These are phyloP conservation scores for Ceratorhiza oryzae-sativae DNA, from an alignment of 1,284 basidiomycete genomes.

Conservation along the genomic window DNA sequence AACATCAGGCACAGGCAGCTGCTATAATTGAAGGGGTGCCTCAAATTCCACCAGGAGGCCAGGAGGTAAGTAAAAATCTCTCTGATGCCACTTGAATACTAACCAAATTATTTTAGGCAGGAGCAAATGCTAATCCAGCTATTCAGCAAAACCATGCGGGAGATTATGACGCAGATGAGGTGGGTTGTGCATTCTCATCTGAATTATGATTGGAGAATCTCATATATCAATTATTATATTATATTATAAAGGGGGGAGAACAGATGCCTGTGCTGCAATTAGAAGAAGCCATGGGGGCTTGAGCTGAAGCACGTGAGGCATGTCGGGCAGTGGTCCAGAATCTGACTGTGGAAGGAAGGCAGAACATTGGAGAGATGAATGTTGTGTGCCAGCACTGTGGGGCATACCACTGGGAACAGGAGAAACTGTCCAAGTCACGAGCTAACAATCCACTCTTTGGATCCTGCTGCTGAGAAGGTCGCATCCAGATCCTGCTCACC, in stretches of 20 bases:
- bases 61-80: not conserved
- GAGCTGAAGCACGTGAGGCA: not conserved
- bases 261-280: not conserved
- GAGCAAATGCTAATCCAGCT: not conserved
- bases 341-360: not conserved
- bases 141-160: too few species aligned
- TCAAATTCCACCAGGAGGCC: not conserved
- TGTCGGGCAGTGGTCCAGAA: not conserved
- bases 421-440: not conserved
- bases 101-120: not conserved
- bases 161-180: too few species aligned
- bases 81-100: not conserved
- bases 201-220: too few species aligned
- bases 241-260: not conserved
- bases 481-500: not conserved
- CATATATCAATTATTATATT: too few species aligned
- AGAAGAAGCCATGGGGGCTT: not conserved
- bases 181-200: too few species aligned
- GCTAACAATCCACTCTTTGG: not conserved
- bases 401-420: conserved; percentile 1
- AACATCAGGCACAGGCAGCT: not conserved
- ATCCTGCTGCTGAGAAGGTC: not conserved
- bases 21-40: not conserved
- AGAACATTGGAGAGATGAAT: conserved; percentile 1
- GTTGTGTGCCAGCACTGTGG: not conserved